A percentile compares a stretch with the other conserved stretches of the same genome.
These are phyloP conservation scores for Yamadazyma tumulicola DNA, from an alignment of 805 yeast genomes.

Conservation along the genomic window DNA sequence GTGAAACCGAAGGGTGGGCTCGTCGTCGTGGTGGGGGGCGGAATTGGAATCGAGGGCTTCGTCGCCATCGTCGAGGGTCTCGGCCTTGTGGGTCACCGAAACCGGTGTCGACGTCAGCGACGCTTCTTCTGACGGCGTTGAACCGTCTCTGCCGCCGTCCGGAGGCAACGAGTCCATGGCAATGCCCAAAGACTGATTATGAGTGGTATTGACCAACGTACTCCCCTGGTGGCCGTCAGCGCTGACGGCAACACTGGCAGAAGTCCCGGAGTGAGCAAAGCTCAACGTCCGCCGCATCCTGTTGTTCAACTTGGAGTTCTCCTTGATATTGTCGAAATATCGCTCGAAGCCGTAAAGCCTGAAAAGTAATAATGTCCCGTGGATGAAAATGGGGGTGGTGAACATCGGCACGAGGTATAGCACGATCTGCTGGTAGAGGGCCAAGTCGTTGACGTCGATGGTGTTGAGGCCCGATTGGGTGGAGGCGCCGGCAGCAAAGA, in stretches of 20 bases:
- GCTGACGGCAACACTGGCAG: background rate
- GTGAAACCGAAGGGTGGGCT: background rate
- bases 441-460: constrained; percentile 58
- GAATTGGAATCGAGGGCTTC: too few relatives aligned
- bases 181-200: constrained; percentile 30
- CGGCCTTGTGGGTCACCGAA: too few relatives aligned
- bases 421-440: constrained; percentile 75
- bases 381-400: constrained; percentile 87
- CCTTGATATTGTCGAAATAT: constrained; percentile 77
- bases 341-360: constrained; percentile 89
- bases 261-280: constrained; percentile 31
- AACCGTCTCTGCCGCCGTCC: too few relatives aligned
- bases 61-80: too few relatives aligned
- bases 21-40: too few relatives aligned
- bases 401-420: constrained; percentile 60
- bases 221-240: background rate
- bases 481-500: constrained; percentile 69
- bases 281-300: constrained; percentile 81
- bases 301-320: constrained; percentile 71
- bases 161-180: too few relatives aligned
- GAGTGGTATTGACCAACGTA: constrained; percentile 6
- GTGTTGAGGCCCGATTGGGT: constrained; percentile 95
- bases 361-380: constrained; percentile 69
- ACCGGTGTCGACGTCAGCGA: too few relatives aligned
- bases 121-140: too few relatives aligned